A percentile compares a stretch with the other conserved stretches of the same genome.
Evolutionary conservation across 208 protist genomes (phyloP).

Genomic region (Trypanosoma boissoni): DNA sequence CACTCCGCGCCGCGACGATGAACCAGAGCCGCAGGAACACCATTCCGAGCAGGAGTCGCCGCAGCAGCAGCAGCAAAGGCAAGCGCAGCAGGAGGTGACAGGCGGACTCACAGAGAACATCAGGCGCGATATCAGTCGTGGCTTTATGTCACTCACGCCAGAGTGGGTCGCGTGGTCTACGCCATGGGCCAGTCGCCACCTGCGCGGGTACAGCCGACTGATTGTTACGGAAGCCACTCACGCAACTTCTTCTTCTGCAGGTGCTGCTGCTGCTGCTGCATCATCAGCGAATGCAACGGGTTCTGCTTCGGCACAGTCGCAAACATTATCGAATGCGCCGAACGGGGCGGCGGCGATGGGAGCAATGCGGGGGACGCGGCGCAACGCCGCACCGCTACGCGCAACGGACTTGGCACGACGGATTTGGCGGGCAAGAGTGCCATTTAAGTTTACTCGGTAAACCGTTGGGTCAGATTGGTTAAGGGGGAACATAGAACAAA

Average conservation of each 20-base stretch:
- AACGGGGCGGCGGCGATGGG: neutral
- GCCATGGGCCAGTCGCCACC: conserved; percentile 66
- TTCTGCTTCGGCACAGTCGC: neutral
- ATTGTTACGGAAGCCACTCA: too few species aligned
- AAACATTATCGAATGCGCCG: neutral
- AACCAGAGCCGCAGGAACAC: conserved; percentile 9
- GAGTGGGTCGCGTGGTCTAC: conserved; percentile 78
- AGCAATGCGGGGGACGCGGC: conserved; percentile 16
- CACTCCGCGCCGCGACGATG: conserved; percentile 14
- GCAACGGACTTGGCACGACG: neutral
- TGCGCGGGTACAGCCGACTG: conserved; percentile 29
- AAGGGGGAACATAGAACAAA: too few species aligned
- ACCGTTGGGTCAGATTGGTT: neutral
- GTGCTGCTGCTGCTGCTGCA: neutral
- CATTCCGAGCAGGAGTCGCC: neutral
- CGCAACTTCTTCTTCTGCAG: neutral
- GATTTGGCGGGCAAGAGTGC: neutral
- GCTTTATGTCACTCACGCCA: conserved; percentile 62
- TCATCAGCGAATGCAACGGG: neutral
- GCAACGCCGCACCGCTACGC: conserved; percentile 17
- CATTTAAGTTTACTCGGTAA: conserved; percentile 10
- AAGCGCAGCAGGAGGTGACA: neutral
- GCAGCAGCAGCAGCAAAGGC: conserved; percentile 3
- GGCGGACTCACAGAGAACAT: conserved; percentile 37
- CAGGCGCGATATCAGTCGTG: conserved; percentile 33